Percentiles rank a stretch among this genome's conserved stretches.
Evolutionary conservation across 257 asterid genomes (phyloP).

Genomic region (Primulina huaijiensis): DNA sequence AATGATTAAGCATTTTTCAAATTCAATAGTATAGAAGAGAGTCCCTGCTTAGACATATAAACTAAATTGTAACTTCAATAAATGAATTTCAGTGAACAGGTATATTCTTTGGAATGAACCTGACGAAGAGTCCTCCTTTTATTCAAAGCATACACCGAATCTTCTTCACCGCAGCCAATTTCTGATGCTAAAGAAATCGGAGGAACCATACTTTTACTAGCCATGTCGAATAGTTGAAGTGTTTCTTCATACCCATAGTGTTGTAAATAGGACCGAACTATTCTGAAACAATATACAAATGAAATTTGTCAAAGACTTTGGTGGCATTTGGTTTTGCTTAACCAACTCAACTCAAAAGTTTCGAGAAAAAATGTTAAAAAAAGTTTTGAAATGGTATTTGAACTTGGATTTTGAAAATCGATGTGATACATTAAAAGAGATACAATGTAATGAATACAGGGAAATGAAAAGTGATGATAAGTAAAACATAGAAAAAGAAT

Average conservation of each 20-base stretch:
- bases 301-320: constrained; percentile 14
- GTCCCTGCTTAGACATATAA: not conserved
- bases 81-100: constrained; percentile 7
- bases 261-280: constrained; percentile 84
- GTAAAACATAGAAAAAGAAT: not conserved
- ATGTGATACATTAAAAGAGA: not conserved
- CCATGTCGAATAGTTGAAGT: constrained; percentile 60
- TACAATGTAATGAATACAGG: not conserved
- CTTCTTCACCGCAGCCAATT: constrained; percentile 51
- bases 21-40: not conserved
- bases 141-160: constrained; percentile 47
- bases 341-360: not conserved
- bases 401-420: not conserved
- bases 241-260: constrained; percentile 94
- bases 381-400: not conserved
- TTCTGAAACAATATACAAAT: constrained; percentile 45
- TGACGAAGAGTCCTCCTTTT: constrained; percentile 76
- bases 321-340: not conserved
- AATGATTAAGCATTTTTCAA: not conserved
- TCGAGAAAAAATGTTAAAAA: not conserved
- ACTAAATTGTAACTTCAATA: not conserved
- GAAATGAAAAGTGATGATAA: not conserved
- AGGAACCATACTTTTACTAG: constrained; percentile 63
- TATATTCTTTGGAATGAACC: constrained; percentile 48
- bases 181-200: constrained; percentile 60